Conservation (phyloP, 805 yeast genomes). For the Candida sakaeoensis region DNA sequence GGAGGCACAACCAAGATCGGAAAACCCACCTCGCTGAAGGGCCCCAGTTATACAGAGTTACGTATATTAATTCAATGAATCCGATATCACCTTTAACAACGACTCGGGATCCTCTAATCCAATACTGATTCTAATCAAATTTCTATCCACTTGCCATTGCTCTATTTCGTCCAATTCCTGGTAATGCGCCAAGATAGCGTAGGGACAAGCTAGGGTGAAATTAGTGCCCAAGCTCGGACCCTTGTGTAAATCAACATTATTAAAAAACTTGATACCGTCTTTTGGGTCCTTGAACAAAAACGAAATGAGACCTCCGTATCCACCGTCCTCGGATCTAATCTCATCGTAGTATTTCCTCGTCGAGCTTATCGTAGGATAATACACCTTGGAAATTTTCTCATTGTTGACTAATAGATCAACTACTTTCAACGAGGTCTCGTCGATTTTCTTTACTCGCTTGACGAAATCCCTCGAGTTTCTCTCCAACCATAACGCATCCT, state of each 20-base stretch:
- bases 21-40: no score
- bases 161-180: conserved; percentile 75
- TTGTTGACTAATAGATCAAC: conserved; percentile 49
- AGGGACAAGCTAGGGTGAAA: conserved; percentile 86
- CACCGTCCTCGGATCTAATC: conserved; percentile 65
- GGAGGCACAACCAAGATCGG: no score
- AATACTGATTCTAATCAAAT: conserved; percentile 74
- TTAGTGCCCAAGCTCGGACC: conserved; percentile 92
- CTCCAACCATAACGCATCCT: conserved; percentile 89
- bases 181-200: conserved; percentile 82
- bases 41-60: no score
- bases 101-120: conserved; percentile 75
- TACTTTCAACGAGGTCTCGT: conserved; percentile 52
- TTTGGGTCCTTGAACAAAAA: conserved; percentile 61
- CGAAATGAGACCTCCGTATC: conserved; percentile 86
- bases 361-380: conserved; percentile 61
- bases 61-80: conserved; percentile 42
- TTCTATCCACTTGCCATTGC: conserved; percentile 77
- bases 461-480: conserved; percentile 90
- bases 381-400: conserved; percentile 59
- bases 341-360: conserved; percentile 67
- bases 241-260: conserved; percentile 65
- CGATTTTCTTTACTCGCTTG: conserved; percentile 53
- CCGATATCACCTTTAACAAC: conserved; percentile 46
- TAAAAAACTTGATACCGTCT: conserved; percentile 71